Evolutionary conservation across 108 stramenopile species (phyloP), one percentile per base, ranked within the genome.

Genomic region (Fistulifera solaris): DNA sequence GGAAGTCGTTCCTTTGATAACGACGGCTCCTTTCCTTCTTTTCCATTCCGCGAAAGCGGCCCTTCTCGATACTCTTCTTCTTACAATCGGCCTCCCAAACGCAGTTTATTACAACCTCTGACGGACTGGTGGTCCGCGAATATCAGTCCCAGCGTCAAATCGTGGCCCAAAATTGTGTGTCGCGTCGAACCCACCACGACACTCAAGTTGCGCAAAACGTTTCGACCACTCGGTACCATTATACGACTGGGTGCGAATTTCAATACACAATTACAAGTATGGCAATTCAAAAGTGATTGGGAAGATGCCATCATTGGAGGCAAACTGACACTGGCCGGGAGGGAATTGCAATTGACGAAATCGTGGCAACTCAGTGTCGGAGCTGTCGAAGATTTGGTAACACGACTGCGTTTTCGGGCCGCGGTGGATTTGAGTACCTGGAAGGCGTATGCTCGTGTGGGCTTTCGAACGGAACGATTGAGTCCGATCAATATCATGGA

Each of bases 281-380:
- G 81, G 81, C 77, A 83, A 59, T 83, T 83, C 52, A 71, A 71
- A 40, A 67, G 65, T 25, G 64, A 62, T 16, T 83, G 81, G 81
- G 81, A 83, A 49, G 81, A 83, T 60, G 68, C 63, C 1, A 66
- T 83, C 25, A 83, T 83, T 65, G 81, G 81, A 0, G 75, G 81
- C 24, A 74, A 73, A 56, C 46, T 83, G 25, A 83, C 73, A 11
- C 46, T 83, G 49, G 62, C 66, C 5, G 76, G 76, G 10, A 44
- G 53, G n/a, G 75, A 76, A 54, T 40, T 83, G 49, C 76, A 83
- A 51, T 40, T 83, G 11, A 75, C 64, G 23, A 83, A 83, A 52
- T 66, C 64, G 12, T 83, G 81, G 81, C 66, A 63, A 52, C 40
- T 80, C 18, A 61, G 62, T 38, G 65, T 80, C 18, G 69, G 76